Evolutionary conservation across 83 land plant species (phyloP).

Genomic region (Picea abies): DNA sequence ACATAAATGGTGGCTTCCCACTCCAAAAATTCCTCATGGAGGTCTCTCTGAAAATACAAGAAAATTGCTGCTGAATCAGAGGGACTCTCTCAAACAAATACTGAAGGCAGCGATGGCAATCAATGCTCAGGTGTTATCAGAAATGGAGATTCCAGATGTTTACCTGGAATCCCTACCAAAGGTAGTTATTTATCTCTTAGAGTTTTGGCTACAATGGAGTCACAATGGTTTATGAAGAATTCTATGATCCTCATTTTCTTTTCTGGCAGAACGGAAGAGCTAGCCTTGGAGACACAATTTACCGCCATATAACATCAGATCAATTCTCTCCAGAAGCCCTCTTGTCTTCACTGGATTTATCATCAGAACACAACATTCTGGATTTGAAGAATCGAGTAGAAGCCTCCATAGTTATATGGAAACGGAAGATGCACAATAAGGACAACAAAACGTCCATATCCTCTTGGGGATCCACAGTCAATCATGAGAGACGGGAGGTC

Average conservation of each 20-base stretch:
- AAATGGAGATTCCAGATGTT: slow-evolving; percentile 56
- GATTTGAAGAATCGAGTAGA: slow-evolving; percentile 33
- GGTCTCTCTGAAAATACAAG: slow-evolving; percentile 44
- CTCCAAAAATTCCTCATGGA: slow-evolving; percentile 41
- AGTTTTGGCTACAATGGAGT: neutral
- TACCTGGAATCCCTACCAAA: slow-evolving; percentile 52
- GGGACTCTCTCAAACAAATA: slow-evolving; percentile 40
- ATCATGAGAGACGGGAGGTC: slow-evolving; percentile 23
- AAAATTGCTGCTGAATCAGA: slow-evolving; percentile 37
- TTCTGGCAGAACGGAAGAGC: slow-evolving; percentile 26
- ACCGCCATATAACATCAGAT: slow-evolving; percentile 24
- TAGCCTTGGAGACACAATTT: slow-evolving; percentile 35
- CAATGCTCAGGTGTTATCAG: slow-evolving; percentile 48
- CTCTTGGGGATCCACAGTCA: slow-evolving; percentile 23
- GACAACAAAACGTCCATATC: slow-evolving; percentile 18
- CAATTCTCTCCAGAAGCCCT: slow-evolving; percentile 22
- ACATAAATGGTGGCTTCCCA: slow-evolving; percentile 65
- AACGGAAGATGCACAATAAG: slow-evolving; percentile 19
- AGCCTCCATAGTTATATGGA: slow-evolving; percentile 38
- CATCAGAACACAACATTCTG: slow-evolving; percentile 33
- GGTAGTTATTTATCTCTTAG: slow-evolving; percentile 20
- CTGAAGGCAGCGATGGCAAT: slow-evolving; percentile 58
- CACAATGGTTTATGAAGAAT: neutral
- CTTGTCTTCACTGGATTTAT: slow-evolving; percentile 25
- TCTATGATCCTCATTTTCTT: neutral